phyloP scores from a whole-genome alignment of 176 grass and related monocot genomes.

The Ananas comosus region DNA sequence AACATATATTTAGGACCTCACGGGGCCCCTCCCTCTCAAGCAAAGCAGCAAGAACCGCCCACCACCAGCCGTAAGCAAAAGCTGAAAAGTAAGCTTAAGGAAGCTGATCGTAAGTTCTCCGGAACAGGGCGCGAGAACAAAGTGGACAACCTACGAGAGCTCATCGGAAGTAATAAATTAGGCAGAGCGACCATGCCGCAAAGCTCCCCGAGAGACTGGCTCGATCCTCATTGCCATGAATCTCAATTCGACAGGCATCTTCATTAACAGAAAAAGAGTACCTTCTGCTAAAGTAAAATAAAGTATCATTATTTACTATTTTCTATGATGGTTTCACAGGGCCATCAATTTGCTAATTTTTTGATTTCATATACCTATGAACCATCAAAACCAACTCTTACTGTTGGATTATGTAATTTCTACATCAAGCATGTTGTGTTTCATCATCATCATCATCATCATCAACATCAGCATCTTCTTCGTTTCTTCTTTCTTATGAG shows the following conservation, averaged over 20 bases:
- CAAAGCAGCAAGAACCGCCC: constrained; percentile 52
- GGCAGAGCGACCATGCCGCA: constrained; percentile 33
- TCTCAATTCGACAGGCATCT: constrained; percentile 10
- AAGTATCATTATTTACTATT: not conserved
- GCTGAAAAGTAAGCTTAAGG: constrained; percentile 54
- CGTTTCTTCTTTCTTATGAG: too few relatives aligned
- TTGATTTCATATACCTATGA: not conserved
- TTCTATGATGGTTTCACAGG: constrained; percentile 3
- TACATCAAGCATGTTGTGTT: too few relatives aligned
- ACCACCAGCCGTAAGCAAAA: constrained; percentile 22
- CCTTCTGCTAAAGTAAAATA: not conserved
- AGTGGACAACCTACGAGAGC: constrained; percentile 30
- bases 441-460: too few relatives aligned
- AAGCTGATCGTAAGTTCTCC: constrained; percentile 45
- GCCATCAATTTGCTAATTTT: not conserved
- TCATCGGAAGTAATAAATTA: constrained; percentile 2
- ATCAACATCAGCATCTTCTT: too few relatives aligned
- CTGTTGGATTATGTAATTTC: too few relatives aligned
- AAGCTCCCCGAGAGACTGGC: constrained; percentile 39
- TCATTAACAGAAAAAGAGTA: not conserved
- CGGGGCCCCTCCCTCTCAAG: constrained; percentile 55
- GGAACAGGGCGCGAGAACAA: constrained; percentile 40
- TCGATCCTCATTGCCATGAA: constrained; percentile 25
- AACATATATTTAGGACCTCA: constrained; percentile 87
- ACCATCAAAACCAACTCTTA: too few relatives aligned